Percentiles rank a stretch among this genome's conserved stretches.
phyloP scores from a whole-genome alignment of 495 filamentous ascomycete species.

The Penicillium dipodomyicola region DNA sequence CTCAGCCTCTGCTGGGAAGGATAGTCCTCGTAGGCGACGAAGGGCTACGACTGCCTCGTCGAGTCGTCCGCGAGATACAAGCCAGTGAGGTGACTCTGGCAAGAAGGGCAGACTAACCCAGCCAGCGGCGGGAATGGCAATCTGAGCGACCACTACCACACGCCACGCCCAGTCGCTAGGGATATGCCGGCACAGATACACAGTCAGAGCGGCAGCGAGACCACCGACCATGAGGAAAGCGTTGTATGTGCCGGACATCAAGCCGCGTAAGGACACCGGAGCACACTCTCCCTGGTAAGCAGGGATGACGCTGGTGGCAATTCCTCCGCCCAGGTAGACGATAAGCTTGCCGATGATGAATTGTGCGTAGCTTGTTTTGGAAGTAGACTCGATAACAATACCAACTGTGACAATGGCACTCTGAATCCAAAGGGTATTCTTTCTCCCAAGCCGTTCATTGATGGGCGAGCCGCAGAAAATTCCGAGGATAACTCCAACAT shows the following conservation, averaged over 20 bases:
- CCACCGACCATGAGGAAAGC: slow-evolving; percentile 12
- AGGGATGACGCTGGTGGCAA: slow-evolving; percentile 10
- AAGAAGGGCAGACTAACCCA: slow-evolving; percentile 54
- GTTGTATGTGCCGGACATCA: slow-evolving; percentile 3
- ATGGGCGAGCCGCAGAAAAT: not conserved
- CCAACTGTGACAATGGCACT: not conserved
- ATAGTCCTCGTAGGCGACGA: not conserved
- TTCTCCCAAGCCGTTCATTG: slow-evolving; percentile 5
- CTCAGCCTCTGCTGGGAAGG: not conserved
- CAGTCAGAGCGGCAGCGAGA: not conserved
- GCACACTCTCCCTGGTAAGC: slow-evolving; percentile 7
- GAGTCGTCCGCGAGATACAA: slow-evolving; percentile 46
- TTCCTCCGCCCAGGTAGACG: slow-evolving; percentile 8
- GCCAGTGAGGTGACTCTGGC: slow-evolving; percentile 61
- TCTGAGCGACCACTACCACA: slow-evolving; percentile 10
- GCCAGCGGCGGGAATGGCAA: slow-evolving; percentile 49
- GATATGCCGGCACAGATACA: slow-evolving; percentile 12
- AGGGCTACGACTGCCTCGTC: slow-evolving; percentile 40
- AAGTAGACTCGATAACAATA: slow-evolving; percentile 6
- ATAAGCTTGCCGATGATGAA: slow-evolving; percentile 5
- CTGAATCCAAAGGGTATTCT: slow-evolving; percentile 1
- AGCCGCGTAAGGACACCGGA: slow-evolving; percentile 5
- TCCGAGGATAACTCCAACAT: slow-evolving; percentile 9
- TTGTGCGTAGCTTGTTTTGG: not conserved
- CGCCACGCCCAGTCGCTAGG: not conserved